These are phyloP conservation scores for Russula ochroleuca DNA, from an alignment of 768 basidiomycete genomes.

Conservation along the genomic window DNA sequence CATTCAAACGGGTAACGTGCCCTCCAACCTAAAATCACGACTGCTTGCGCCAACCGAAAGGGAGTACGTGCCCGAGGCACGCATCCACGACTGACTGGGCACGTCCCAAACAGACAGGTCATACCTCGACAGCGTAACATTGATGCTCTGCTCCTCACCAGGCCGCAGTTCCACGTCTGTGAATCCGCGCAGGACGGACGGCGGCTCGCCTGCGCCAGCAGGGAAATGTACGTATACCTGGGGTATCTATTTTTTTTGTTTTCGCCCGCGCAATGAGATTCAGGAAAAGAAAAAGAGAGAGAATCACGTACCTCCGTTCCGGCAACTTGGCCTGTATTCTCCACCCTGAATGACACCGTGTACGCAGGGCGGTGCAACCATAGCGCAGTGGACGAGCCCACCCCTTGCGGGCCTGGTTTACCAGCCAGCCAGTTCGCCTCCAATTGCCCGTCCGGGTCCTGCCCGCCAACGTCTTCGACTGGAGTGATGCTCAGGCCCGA, in stretches of 20 bases:
- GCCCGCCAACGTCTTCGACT: slow-evolving; percentile 30
- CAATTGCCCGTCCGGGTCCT: slow-evolving; percentile 38
- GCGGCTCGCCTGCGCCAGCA: slow-evolving; percentile 59
- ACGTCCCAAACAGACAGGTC: slow-evolving; percentile 37
- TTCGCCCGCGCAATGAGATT: background rate
- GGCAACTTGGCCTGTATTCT: slow-evolving; percentile 55
- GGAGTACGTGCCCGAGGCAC: slow-evolving; percentile 33
- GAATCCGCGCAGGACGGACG: slow-evolving; percentile 48
- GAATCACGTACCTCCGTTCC: slow-evolving; percentile 55
- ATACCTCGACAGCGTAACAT: slow-evolving; percentile 27
- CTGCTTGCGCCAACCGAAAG: slow-evolving; percentile 34
- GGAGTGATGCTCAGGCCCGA: slow-evolving; percentile 48
- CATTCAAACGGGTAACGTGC: slow-evolving; percentile 10
- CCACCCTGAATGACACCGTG: slow-evolving; percentile 57
- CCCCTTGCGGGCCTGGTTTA: slow-evolving; percentile 47
- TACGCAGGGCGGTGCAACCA: slow-evolving; percentile 70
- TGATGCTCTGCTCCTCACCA: slow-evolving; percentile 27
- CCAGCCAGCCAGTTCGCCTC: slow-evolving; percentile 58
- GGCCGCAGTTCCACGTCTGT: slow-evolving; percentile 27
- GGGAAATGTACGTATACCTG: slow-evolving; percentile 76
- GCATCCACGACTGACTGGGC: slow-evolving; percentile 34
- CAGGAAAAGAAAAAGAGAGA: background rate
- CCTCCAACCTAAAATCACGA: slow-evolving; percentile 19
- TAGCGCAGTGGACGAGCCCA: slow-evolving; percentile 57
- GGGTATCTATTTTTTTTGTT: slow-evolving; percentile 45